Conservation (phyloP, 2,329 filamentous ascomycete genomes). For the Xylariaceae sp. region DNA sequence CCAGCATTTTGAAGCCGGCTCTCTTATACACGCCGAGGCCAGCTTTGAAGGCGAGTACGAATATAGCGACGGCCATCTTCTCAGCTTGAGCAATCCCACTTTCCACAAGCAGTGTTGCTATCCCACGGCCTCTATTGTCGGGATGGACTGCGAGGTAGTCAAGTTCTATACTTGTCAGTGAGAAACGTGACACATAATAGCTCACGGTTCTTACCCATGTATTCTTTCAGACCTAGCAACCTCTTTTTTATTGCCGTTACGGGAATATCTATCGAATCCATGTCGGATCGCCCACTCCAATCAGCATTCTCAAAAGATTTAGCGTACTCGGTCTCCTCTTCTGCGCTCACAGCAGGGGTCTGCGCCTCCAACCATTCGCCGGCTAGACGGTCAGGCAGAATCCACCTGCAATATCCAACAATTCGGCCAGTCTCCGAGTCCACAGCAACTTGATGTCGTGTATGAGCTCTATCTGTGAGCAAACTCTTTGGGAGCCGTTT, state of each 20-base stretch:
- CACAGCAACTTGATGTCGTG: conserved; percentile 28
- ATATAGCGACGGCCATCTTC: conserved; percentile 28
- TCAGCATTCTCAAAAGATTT: conserved; percentile 13
- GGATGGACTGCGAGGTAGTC: conserved; percentile 34
- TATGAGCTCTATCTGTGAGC: conserved; percentile 16
- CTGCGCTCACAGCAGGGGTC: conserved; percentile 15
- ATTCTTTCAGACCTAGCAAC: conserved; percentile 14
- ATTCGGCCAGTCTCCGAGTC: conserved; percentile 26
- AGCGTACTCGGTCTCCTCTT: conserved; percentile 14
- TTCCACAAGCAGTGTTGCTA: conserved; percentile 26
- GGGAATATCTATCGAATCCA: conserved; percentile 16
- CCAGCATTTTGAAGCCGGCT: conserved; percentile 26
- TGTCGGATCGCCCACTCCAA: conserved; percentile 11
- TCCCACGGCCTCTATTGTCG: conserved; percentile 23
- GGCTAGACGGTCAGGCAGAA: conserved; percentile 18
- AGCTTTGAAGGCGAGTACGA: conserved; percentile 24
- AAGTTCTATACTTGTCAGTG: conserved; percentile 19
- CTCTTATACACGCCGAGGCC: conserved; percentile 26
- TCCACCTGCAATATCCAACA: conserved; percentile 30
- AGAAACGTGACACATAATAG: neutral
- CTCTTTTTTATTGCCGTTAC: conserved; percentile 10
- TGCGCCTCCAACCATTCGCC: conserved; percentile 23
- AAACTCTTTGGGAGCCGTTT: conserved; percentile 24
- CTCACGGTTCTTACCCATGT: conserved; percentile 17
- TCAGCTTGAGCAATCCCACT: conserved; percentile 26